These are phyloP conservation scores for Zygotorulaspora chibaensis DNA, from an alignment of 805 yeast genomes.

Conservation along the genomic window DNA sequence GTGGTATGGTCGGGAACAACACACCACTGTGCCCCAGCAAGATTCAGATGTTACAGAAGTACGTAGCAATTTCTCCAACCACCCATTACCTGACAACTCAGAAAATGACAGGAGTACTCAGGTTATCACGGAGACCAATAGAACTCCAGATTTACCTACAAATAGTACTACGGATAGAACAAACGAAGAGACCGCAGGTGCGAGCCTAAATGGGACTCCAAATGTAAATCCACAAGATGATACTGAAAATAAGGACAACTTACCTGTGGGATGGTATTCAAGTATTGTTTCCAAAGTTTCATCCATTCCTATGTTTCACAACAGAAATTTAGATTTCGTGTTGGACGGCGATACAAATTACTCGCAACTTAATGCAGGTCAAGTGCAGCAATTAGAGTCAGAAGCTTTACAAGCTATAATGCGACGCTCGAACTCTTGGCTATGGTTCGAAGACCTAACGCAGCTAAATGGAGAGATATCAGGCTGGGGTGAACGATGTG, in stretches of 20 bases:
- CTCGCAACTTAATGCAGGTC: conserved; percentile 26
- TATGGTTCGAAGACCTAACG: conserved; percentile 32
- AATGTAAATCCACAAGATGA: background rate
- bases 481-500: conserved; percentile 16
- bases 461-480: conserved; percentile 10
- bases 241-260: background rate
- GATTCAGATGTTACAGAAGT: background rate
- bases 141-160: background rate
- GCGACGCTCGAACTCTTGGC: conserved; percentile 27
- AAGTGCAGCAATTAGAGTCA: conserved; percentile 23
- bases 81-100: background rate
- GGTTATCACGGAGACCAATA: background rate
- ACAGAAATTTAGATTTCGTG: conserved; percentile 2
- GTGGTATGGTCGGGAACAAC: conserved; percentile 9
- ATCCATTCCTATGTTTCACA: conserved; percentile 11
- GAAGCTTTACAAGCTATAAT: conserved; percentile 26
- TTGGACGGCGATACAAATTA: conserved; percentile 24
- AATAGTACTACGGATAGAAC: background rate
- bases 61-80: too few relatives aligned
- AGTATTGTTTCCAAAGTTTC: conserved; percentile 14
- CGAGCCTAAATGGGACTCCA: background rate
- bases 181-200: too few relatives aligned
- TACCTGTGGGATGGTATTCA: conserved; percentile 16
- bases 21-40: background rate
- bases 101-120: background rate